Percentiles rank a stretch among this genome's conserved stretches.
Evolutionary conservation across 768 basidiomycete species (phyloP).

Genomic region (Hygrophorus pudorinus): DNA sequence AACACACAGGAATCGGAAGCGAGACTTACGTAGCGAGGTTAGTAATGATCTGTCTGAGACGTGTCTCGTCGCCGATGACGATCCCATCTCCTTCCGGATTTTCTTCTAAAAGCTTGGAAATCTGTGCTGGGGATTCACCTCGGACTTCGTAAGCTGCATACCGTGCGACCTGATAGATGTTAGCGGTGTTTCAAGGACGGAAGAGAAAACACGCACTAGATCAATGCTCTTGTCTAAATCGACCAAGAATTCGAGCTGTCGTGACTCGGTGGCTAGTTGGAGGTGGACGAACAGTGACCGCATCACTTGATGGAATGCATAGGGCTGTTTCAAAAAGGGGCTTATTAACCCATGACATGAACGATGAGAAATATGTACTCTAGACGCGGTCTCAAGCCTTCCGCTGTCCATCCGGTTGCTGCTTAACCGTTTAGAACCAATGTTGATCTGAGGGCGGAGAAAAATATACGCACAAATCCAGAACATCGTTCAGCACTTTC

Average conservation of each 20-base stretch:
- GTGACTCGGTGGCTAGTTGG: slow-evolving; percentile 56
- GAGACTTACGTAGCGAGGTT: slow-evolving; percentile 62
- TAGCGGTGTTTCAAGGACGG: not conserved
- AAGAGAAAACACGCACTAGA: slow-evolving; percentile 25
- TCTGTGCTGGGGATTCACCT: slow-evolving; percentile 35
- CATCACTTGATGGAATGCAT: slow-evolving; percentile 70
- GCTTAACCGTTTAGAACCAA: slow-evolving; percentile 1
- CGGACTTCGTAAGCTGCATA: slow-evolving; percentile 49
- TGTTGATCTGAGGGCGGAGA: not conserved
- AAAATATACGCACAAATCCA: slow-evolving; percentile 53
- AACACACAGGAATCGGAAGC: not conserved
- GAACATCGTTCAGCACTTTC: slow-evolving; percentile 65
- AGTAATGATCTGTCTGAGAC: slow-evolving; percentile 71
- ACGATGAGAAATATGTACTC: slow-evolving; percentile 22
- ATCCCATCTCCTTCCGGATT: slow-evolving; percentile 47
- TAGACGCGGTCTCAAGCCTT: slow-evolving; percentile 63
- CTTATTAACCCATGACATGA: slow-evolving; percentile 1
- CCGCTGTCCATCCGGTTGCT: slow-evolving; percentile 86
- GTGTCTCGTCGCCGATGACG: slow-evolving; percentile 78
- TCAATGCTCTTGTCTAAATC: slow-evolving; percentile 66
- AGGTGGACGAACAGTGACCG: slow-evolving; percentile 64
- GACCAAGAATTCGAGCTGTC: slow-evolving; percentile 55
- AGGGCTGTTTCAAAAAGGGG: slow-evolving; percentile 32
- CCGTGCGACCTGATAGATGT: slow-evolving; percentile 38
- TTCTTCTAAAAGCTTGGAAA: slow-evolving; percentile 30